Percentiles rank a stretch among this genome's conserved stretches.
Evolutionary conservation across 805 yeast genomes (phyloP).

Genomic region (Candida peoriensis): DNA sequence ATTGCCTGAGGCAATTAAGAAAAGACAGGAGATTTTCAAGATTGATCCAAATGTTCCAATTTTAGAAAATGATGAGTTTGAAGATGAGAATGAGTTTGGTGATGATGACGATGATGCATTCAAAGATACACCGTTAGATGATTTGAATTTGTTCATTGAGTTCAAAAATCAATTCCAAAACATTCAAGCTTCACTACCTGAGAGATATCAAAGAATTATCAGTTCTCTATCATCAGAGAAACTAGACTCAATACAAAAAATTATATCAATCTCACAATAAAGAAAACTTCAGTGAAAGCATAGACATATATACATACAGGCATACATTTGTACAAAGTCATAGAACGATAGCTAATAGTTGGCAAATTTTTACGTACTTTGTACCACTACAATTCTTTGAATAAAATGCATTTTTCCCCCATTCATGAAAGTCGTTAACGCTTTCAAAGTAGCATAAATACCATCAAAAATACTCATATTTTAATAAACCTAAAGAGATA

Average conservation of each 20-base stretch:
- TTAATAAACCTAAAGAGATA: neutral
- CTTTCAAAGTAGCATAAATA: no score
- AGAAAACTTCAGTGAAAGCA: no score
- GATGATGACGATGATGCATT: slow-evolving; percentile 69
- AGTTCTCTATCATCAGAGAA: slow-evolving; percentile 26
- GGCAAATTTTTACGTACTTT: no score
- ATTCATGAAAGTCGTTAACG: no score
- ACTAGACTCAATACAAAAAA: no score
- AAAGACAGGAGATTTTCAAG: slow-evolving; percentile 55
- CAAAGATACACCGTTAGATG: slow-evolving; percentile 75
- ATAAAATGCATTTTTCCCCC: no score
- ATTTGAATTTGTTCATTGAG: slow-evolving; percentile 60
- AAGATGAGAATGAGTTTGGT: slow-evolving; percentile 12
- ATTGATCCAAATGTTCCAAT: slow-evolving; percentile 30
- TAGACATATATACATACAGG: no score
- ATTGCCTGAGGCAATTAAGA: slow-evolving; percentile 69
- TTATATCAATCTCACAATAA: no score
- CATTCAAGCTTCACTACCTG: slow-evolving; percentile 42
- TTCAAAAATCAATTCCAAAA: slow-evolving; percentile 51
- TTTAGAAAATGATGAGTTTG: slow-evolving; percentile 41
- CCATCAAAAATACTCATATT: no score
- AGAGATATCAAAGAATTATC: slow-evolving; percentile 36
- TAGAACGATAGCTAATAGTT: no score
- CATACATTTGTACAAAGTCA: no score
- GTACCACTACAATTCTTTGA: no score